Evolutionary conservation across 495 filamentous ascomycete species (phyloP).

Genomic region (Penicillium mononematosum): DNA sequence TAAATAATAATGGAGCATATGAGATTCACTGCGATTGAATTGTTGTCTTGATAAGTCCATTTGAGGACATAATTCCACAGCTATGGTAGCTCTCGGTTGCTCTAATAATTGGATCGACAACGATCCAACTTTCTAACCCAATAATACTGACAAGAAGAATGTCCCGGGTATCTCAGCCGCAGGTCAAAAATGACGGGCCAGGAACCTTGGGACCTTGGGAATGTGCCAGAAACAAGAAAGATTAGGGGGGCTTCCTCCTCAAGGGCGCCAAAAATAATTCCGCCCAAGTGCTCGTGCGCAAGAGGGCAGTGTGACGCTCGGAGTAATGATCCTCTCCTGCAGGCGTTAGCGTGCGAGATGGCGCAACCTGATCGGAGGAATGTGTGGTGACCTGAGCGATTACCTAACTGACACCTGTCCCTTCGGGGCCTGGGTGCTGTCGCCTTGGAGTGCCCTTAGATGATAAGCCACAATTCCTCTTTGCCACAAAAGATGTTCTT

Average conservation of each 20-base stretch:
- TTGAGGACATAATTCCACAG: neutral
- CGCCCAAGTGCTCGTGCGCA: conserved; percentile 10
- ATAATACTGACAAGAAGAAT: conserved; percentile 1
- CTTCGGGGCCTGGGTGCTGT: too few species aligned
- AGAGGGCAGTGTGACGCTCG: conserved; percentile 8
- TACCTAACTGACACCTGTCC: conserved; percentile 3
- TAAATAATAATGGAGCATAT: neutral
- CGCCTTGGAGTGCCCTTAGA: neutral
- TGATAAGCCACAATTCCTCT: neutral
- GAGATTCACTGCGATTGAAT: neutral
- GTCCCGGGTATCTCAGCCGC: conserved; percentile 3
- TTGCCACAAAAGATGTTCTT: neutral
- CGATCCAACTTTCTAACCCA: neutral
- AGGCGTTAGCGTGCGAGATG: conserved; percentile 22
- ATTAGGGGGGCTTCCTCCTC: neutral
- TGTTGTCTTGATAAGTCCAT: neutral
- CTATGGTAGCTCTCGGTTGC: neutral
- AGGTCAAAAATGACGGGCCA: conserved; percentile 14
- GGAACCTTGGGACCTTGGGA: conserved; percentile 4
- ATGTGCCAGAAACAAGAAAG: conserved; percentile 20
- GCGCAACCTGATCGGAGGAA: conserved; percentile 26
- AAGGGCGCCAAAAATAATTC: conserved; percentile 10
- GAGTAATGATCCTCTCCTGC: conserved; percentile 29
- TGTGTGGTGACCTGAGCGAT: conserved; percentile 2
- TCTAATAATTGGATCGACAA: neutral